A percentile compares a stretch with the other conserved stretches of the same genome.
phyloP scores from a whole-genome alignment of 306 rosid genomes.

The Geum urbanum region DNA sequence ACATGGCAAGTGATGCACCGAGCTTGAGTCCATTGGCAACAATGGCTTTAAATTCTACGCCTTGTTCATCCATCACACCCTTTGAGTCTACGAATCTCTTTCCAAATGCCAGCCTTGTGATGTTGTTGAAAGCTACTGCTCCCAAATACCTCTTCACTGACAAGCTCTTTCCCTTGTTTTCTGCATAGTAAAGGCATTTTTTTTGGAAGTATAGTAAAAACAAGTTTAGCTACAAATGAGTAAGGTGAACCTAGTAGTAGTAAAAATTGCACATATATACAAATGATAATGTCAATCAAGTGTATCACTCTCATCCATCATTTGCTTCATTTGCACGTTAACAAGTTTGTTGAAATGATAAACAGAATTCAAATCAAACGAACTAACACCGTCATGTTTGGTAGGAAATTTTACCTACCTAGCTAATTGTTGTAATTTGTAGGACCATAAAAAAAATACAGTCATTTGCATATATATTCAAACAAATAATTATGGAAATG shows the following conservation, averaged over 20 bases:
- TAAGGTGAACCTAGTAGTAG: neutral
- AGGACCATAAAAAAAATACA: too few relatives aligned
- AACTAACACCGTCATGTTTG: too few relatives aligned
- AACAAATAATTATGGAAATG: too few relatives aligned
- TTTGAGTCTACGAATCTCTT: conserved; percentile 72
- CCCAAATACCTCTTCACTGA: conserved; percentile 56
- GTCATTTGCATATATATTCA: too few relatives aligned
- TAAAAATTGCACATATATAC: neutral
- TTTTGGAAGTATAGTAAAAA: neutral
- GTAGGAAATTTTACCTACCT: too few relatives aligned
- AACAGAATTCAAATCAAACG: too few relatives aligned
- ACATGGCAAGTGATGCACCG: conserved; percentile 77
- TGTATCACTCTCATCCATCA: too few relatives aligned
- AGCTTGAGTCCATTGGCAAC: conserved; percentile 63
- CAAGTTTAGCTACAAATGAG: neutral
- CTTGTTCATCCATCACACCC: conserved; percentile 66
- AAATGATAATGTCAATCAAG: too few relatives aligned
- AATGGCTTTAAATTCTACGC: conserved; percentile 66
- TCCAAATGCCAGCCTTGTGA: conserved; percentile 80
- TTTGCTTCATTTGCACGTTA: too few relatives aligned
- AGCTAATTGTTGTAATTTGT: too few relatives aligned
- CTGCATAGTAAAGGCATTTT: conserved; percentile 23
- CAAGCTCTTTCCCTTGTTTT: conserved; percentile 49
- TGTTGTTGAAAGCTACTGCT: conserved; percentile 89
- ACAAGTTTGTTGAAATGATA: too few relatives aligned